Evolutionary conservation across 2,329 filamentous ascomycete genomes (phyloP).

Genomic region (Talaromyces funiculosus): DNA sequence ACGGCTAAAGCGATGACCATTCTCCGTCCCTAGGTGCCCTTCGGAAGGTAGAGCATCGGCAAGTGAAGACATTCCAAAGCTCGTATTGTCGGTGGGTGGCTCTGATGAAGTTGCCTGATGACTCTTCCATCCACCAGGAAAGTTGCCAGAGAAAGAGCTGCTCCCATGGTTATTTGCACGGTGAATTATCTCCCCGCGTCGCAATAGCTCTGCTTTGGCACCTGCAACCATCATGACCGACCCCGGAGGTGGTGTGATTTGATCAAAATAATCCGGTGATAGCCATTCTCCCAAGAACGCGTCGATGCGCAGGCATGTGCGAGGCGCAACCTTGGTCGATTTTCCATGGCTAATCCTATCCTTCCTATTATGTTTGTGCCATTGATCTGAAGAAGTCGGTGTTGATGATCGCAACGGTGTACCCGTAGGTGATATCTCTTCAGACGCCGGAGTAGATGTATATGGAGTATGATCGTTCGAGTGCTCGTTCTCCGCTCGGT

Average conservation of each 20-base stretch:
- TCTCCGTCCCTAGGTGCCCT: slow-evolving; percentile 46
- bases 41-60: slow-evolving; percentile 36
- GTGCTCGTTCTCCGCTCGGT: slow-evolving; percentile 19
- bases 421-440: slow-evolving; percentile 15
- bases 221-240: slow-evolving; percentile 81
- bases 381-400: slow-evolving; percentile 18
- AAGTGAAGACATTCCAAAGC: slow-evolving; percentile 28
- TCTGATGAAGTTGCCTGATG: slow-evolving; percentile 22
- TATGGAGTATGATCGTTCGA: background rate
- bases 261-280: slow-evolving; percentile 85
- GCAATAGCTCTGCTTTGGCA: slow-evolving; percentile 80
- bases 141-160: slow-evolving; percentile 41
- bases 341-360: slow-evolving; percentile 1
- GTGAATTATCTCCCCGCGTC: slow-evolving; percentile 62
- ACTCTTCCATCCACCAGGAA: slow-evolving; percentile 53
- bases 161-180: slow-evolving; percentile 31
- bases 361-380: background rate
- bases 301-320: slow-evolving; percentile 64
- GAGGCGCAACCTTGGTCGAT: slow-evolving; percentile 6
- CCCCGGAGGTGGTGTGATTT: slow-evolving; percentile 81
- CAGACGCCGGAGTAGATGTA: background rate
- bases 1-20: slow-evolving; percentile 13
- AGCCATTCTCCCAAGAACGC: slow-evolving; percentile 95
- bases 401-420: slow-evolving; percentile 26
- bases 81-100: slow-evolving; percentile 19